Evolutionary conservation across 768 basidiomycete genomes (phyloP), one percentile per base, ranked within the genome.

Genomic region (Terana coerulea): DNA sequence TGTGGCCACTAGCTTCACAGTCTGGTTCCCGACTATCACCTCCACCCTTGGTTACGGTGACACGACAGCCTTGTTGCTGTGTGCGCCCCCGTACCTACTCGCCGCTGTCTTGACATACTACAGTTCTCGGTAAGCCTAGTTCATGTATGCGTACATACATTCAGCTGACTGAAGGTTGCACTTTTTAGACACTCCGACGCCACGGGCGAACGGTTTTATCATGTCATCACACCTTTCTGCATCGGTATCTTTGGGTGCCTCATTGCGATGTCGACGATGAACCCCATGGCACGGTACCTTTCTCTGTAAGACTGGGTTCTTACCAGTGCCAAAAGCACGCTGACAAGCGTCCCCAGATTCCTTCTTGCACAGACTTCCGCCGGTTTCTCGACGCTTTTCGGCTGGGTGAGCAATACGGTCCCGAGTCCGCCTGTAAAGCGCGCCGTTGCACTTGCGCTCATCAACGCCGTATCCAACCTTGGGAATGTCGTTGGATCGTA

Each of bases 351-450:
- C 58, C 69, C 1, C 57, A 88, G 88, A 28, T 91, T 91, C 65
- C 67, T 91, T 31, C 85, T 88, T 80, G 83, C 86, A 3, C 81
- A 84, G 55, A 79, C 80, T 2, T 88, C 86, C 59, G 74, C 83
- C 1, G 88, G 80, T 5, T 87, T 86, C 64, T 77, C 88, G 53
- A 75, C 78, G 50, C 81, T 86, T 58, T 69, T 69, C 61, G 68
- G 74, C 3, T 77, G 76, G 80, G 70, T 76, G 47, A 74, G 74
- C 46, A 78, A 75, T 55, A 74, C 75, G 14, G 73, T 95, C 67
- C 80, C 89, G 29, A 79, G 80, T 14, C 83, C 92, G 28, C 77
- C 90, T 4, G 82, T 84, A 15, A 94, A 93, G 68, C 83, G 91
- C 2, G 88, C 92, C 1, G 86, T 92, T 8, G 86, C 86, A 5